These are phyloP conservation scores for Pichia nakasei DNA, from an alignment of 805 yeast genomes.

Conservation along the genomic window DNA sequence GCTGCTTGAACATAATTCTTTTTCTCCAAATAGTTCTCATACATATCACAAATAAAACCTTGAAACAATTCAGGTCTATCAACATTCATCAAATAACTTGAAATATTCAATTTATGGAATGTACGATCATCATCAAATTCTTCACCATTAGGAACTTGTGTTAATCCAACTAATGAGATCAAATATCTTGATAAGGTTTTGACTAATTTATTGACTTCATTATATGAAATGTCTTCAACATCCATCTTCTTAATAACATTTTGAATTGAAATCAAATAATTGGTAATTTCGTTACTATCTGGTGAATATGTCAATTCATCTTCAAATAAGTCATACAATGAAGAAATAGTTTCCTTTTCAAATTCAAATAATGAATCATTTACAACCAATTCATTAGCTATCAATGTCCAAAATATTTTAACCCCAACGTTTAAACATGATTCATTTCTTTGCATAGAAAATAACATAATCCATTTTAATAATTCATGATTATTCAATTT, in stretches of 20 bases:
- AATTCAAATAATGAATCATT: conserved; percentile 51
- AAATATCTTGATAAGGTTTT: conserved; percentile 53
- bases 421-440: conserved; percentile 55
- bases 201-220: conserved; percentile 40
- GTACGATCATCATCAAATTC: conserved; percentile 86
- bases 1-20: conserved; percentile 75
- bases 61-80: conserved; percentile 73
- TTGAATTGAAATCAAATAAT: conserved; percentile 39
- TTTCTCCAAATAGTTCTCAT: conserved; percentile 50
- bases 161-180: conserved; percentile 55
- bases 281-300: conserved; percentile 41
- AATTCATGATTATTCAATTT: conserved; percentile 47
- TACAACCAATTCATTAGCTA: conserved; percentile 56
- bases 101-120: conserved; percentile 66
- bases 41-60: conserved; percentile 69
- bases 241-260: conserved; percentile 45
- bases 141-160: conserved; percentile 67
- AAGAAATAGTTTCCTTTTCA: conserved; percentile 54
- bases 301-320: conserved; percentile 47
- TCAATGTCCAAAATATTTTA: conserved; percentile 59
- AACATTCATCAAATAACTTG: conserved; percentile 68
- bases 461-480: conserved; percentile 53
- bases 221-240: conserved; percentile 55
- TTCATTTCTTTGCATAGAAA: conserved; percentile 59
- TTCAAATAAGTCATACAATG: conserved; percentile 57